Conservation (phyloP, 2,329 filamentous ascomycete genomes). For the Colletotrichum sp. region DNA sequence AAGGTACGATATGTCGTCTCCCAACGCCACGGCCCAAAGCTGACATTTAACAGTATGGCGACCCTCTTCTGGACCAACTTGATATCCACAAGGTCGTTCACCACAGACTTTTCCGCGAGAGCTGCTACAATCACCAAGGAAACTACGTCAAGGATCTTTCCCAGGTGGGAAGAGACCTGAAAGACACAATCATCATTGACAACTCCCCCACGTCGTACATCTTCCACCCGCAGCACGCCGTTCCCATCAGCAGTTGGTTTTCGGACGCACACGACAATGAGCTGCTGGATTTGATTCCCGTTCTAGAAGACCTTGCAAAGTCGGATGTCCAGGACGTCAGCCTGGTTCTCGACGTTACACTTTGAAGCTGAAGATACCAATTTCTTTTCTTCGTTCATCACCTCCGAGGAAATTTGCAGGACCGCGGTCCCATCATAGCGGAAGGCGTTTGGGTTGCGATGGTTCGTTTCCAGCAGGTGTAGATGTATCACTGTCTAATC, state of each 20-base stretch:
- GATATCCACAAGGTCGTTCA: slow-evolving; percentile 98
- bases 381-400: slow-evolving; percentile 35
- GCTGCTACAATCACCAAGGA: slow-evolving; percentile 98
- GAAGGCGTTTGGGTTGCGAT: slow-evolving; percentile 59
- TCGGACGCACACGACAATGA: slow-evolving; percentile 99
- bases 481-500: slow-evolving; percentile 59
- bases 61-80: slow-evolving; percentile 92
- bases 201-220: slow-evolving; percentile 99
- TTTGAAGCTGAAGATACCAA: slow-evolving; percentile 52
- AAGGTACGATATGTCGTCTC: slow-evolving; percentile 67
- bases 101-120: slow-evolving; percentile 95
- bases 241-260: slow-evolving; percentile 99
- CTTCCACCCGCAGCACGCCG: slow-evolving; percentile 98
- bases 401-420: slow-evolving; percentile 23
- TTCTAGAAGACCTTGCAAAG: slow-evolving; percentile 94
- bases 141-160: slow-evolving; percentile 99
- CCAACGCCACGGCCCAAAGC: slow-evolving; percentile 24
- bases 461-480: slow-evolving; percentile 50
- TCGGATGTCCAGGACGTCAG: slow-evolving; percentile 93
- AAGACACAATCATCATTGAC: slow-evolving; percentile 99
- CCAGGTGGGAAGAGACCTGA: slow-evolving; percentile 92
- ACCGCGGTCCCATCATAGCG: slow-evolving; percentile 51
- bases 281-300: slow-evolving; percentile 93
- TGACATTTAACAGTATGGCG: slow-evolving; percentile 74
- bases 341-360: slow-evolving; percentile 91